A percentile compares a stretch with the other conserved stretches of the same genome.
Evolutionary conservation across 345 rosid genomes (phyloP).

Genomic region (Streptanthus diversifolius): DNA sequence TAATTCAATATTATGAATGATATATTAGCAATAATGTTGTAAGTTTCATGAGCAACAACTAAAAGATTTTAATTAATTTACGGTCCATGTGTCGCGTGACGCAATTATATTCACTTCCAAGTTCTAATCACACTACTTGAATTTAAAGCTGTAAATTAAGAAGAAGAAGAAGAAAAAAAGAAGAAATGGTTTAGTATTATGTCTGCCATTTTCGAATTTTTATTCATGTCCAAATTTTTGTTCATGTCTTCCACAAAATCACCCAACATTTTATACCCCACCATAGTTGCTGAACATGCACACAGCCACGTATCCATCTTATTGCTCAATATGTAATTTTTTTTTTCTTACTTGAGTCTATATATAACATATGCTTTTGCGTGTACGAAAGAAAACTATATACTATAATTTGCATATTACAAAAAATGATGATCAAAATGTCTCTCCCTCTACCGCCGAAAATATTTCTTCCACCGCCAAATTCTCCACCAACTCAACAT

Average conservation of each 20-base stretch:
- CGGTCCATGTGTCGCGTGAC: constrained; percentile 16
- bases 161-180: background rate
- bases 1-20: background rate
- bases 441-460: constrained; percentile 32
- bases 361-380: constrained; percentile 27
- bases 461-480: constrained; percentile 36
- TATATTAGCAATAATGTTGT: constrained; percentile 26
- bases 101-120: constrained; percentile 21
- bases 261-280: constrained; percentile 34
- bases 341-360: background rate
- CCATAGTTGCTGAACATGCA: constrained; percentile 35
- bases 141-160: background rate
- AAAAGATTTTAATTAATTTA: background rate
- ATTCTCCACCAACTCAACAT: constrained; percentile 32
- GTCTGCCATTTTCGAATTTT: constrained; percentile 36
- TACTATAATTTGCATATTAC: constrained; percentile 16
- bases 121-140: constrained; percentile 19
- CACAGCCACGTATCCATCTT: constrained; percentile 30
- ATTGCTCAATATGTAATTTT: background rate
- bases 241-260: constrained; percentile 34
- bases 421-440: constrained; percentile 40
- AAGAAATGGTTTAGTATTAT: constrained; percentile 21
- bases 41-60: constrained; percentile 26
- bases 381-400: constrained; percentile 27
- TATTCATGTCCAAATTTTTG: constrained; percentile 18